Evolutionary conservation across 83 land plant species (phyloP), one percentile per base, ranked within the genome.

Genomic region (Picea mariana): DNA sequence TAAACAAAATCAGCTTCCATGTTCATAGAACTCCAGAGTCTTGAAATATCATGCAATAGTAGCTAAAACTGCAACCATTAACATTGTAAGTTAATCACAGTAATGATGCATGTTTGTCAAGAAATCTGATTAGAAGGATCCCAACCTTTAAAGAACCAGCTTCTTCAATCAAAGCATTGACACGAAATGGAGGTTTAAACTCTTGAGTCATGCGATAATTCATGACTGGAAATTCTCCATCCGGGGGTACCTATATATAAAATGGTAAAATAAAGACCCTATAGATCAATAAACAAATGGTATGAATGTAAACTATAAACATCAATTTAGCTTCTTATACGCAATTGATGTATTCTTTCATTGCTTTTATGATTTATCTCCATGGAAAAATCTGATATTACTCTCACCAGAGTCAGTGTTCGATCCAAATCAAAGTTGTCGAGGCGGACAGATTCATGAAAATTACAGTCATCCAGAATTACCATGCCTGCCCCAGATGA

Each of bases 171-270:
- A 92, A 86, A 18, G 98, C 87, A 83, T 88, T 95, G 18, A 97
- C 86, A 72, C 88, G 91, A 69, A 97, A 97, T 23, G 99, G 99
- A 79, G 95, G 97, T 81, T 93, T 97, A 81, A 97, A 97, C 79
- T 97, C 98, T 81, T 93, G 99, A 66, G 96, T 97, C 88, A 95
- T 93, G 8, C 98, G 93, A 72, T 95, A 97, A 75, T 97, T 97
- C 99, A 97, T 97, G 69, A 95, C 95, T 65, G 99, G 85, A 82
- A 97, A 97, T 82, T 97, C 99, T 76, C 99, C 99, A 87, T 95
- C 99, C 12, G 98, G 90, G 9, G 99, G 99, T 38, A 97, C 89
- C 99, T 90, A 81, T 60, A 24, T 17, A 65, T 40, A 6, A 65
- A 65, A 66, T 64, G 52, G 71, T 80, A 47, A n/a, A 34, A 69